A percentile compares a stretch with the other conserved stretches of the same genome.
These are phyloP conservation scores for Extremus antarcticus DNA, from an alignment of 495 filamentous ascomycete genomes.

Conservation along the genomic window DNA sequence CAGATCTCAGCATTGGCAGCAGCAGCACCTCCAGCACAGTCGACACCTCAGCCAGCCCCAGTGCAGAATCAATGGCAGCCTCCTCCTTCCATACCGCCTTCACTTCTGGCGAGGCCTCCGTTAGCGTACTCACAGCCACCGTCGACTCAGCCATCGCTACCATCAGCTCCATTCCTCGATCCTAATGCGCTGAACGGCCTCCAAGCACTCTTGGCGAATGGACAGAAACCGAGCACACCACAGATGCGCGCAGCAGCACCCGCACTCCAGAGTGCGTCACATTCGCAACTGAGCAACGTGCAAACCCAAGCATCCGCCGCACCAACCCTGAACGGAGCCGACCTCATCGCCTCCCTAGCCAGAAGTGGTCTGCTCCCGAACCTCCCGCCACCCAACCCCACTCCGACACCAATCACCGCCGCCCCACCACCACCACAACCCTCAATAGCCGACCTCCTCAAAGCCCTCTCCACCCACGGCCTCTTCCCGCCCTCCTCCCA, in stretches of 20 bases:
- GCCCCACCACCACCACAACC: neutral
- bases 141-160: neutral
- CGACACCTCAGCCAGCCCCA: constrained; percentile 17
- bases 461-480: constrained; percentile 2
- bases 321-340: constrained; percentile 10
- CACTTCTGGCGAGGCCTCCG: neutral
- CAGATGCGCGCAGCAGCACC: constrained; percentile 16
- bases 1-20: constrained; percentile 58
- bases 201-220: constrained; percentile 15
- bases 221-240: constrained; percentile 17
- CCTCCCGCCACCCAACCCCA: neutral
- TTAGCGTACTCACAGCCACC: constrained; percentile 7
- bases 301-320: constrained; percentile 13
- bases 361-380: constrained; percentile 11
- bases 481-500: constrained; percentile 18
- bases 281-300: constrained; percentile 13
- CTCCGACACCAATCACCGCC: neutral
- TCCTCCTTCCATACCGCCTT: constrained; percentile 5
- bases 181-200: constrained; percentile 11
- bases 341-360: constrained; percentile 15
- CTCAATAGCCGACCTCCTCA: constrained; percentile 9
- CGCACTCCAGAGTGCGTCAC: constrained; percentile 8
- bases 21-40: constrained; percentile 17
- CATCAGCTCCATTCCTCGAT: constrained; percentile 6
- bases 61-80: constrained; percentile 13